Evolutionary conservation across 331 rosid species (phyloP).

Genomic region (Pyrus hybrid): DNA sequence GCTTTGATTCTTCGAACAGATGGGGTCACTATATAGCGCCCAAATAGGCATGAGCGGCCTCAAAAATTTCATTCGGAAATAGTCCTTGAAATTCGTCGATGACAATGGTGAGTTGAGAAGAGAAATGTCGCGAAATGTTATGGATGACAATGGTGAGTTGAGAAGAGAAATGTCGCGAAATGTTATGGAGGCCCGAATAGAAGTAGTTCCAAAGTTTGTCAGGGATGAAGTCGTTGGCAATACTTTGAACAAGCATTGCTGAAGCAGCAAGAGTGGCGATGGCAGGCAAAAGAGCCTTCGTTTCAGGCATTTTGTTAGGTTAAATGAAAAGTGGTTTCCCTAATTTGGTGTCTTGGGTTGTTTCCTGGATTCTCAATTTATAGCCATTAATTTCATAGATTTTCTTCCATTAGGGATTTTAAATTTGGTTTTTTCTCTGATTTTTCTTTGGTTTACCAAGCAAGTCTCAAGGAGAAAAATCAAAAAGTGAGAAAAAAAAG

Average conservation of each 20-base stretch:
- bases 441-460: too few relatives aligned
- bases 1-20: constrained; percentile 11
- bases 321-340: background rate
- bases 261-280: constrained; percentile 24
- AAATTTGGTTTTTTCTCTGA: too few relatives aligned
- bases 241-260: constrained; percentile 13
- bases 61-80: background rate
- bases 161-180: background rate
- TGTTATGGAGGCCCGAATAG: background rate
- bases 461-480: too few relatives aligned
- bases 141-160: constrained; percentile 13
- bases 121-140: background rate
- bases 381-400: too few relatives aligned
- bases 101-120: constrained; percentile 11
- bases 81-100: constrained; percentile 26
- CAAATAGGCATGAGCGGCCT: background rate
- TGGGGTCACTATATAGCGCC: constrained; percentile 11
- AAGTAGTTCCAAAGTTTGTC: background rate
- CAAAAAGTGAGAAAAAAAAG: too few relatives aligned
- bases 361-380: background rate
- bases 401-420: too few relatives aligned
- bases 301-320: constrained; percentile 4
- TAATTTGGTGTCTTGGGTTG: background rate
- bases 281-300: background rate
- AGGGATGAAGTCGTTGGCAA: constrained; percentile 17